phyloP scores from a whole-genome alignment of 768 basidiomycete species.

The Hemileccinum impolitum region DNA sequence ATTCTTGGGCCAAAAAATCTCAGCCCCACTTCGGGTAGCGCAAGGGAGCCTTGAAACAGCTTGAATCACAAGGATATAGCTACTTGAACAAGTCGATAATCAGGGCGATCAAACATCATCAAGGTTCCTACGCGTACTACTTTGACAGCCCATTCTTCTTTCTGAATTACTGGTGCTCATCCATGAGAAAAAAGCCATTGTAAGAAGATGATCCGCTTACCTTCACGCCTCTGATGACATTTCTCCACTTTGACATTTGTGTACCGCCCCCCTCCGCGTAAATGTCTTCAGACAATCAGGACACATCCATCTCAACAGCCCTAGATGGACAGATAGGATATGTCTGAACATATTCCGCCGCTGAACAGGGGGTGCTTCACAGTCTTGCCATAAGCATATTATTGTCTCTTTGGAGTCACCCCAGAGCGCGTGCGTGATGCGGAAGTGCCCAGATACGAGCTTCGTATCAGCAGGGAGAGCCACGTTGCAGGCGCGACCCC shows the following conservation, averaged over 20 bases:
- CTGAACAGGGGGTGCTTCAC: neutral
- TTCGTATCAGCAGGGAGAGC: neutral
- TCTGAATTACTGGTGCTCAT: too few species aligned
- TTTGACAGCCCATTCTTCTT: too few species aligned
- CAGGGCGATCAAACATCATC: too few species aligned
- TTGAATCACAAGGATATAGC: too few species aligned
- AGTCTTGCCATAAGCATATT: neutral
- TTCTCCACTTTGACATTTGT: neutral
- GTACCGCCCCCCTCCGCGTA: neutral
- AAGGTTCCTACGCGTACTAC: too few species aligned
- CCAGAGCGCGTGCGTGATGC: neutral
- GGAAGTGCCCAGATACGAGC: neutral
- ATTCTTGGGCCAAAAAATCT: too few species aligned
- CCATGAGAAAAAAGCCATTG: too few species aligned
- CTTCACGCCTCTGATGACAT: too few species aligned
- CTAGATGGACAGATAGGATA: conserved; percentile 1
- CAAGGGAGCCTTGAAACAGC: too few species aligned
- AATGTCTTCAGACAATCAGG: neutral
- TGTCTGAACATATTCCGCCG: neutral
- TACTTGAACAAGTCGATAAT: too few species aligned
- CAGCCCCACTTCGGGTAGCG: too few species aligned
- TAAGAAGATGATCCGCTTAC: too few species aligned
- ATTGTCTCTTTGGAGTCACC: neutral
- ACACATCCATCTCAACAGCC: conserved; percentile 2
- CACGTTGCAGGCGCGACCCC: neutral